Evolutionary conservation across 139 green algal species (phyloP).

Genomic region (Axilococcus clingmanii): DNA sequence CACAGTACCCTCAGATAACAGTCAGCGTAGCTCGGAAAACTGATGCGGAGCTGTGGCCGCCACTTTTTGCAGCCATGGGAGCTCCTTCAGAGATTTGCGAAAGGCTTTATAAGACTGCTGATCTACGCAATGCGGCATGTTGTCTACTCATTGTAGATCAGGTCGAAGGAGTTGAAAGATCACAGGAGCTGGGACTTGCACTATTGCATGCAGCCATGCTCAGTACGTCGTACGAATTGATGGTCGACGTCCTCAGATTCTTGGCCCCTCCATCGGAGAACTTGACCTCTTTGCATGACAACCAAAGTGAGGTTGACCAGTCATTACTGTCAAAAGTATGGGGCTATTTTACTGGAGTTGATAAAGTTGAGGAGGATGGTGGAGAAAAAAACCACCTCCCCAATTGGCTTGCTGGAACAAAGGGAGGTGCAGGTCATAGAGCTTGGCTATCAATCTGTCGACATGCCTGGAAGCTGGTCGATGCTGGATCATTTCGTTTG

Average conservation of each 20-base stretch:
- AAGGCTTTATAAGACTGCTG: constrained; percentile 44
- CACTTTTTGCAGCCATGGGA: constrained; percentile 84
- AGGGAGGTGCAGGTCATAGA: constrained; percentile 7
- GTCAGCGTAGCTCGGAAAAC: constrained; percentile 93
- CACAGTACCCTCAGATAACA: constrained; percentile 64
- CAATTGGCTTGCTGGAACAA: too few species aligned
- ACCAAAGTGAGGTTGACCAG: background rate
- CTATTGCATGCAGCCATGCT: constrained; percentile 48
- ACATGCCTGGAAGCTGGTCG: constrained; percentile 44
- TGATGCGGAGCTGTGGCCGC: constrained; percentile 79
- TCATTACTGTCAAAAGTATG: too few species aligned
- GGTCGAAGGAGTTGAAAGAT: constrained; percentile 50
- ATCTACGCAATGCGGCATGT: constrained; percentile 50
- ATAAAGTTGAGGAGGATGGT: too few species aligned
- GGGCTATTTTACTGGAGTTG: constrained; percentile 6
- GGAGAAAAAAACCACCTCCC: too few species aligned
- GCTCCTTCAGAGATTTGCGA: constrained; percentile 52
- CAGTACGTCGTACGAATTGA: constrained; percentile 52
- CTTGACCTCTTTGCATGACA: background rate
- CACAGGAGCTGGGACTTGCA: constrained; percentile 47
- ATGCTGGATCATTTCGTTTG: constrained; percentile 12
- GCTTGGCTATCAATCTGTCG: constrained; percentile 35
- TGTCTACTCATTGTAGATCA: constrained; percentile 71
- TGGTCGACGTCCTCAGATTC: constrained; percentile 71
- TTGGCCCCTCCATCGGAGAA: constrained; percentile 32